Percentiles rank a stretch among this genome's conserved stretches.
Evolutionary conservation across 2,329 filamentous ascomycete genomes (phyloP).

Genomic region (Bipolaris zeicola): DNA sequence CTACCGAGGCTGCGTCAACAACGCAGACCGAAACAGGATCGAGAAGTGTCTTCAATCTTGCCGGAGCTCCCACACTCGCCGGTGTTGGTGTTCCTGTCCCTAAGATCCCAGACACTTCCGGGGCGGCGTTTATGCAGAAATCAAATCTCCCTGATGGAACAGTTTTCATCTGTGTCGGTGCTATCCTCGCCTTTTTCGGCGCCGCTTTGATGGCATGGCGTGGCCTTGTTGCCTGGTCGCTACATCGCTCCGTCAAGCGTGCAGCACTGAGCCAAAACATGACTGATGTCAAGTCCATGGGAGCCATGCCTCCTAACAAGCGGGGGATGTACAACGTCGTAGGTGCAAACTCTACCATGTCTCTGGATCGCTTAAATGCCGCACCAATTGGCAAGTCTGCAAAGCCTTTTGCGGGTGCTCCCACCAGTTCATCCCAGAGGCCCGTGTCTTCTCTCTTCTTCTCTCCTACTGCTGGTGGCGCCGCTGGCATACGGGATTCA

Average conservation of each 20-base stretch:
- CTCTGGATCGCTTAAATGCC: constrained; percentile 57
- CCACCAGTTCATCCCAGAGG: constrained; percentile 36
- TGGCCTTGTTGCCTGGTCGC: constrained; percentile 81
- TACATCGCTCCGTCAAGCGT: constrained; percentile 88
- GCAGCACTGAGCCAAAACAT: constrained; percentile 77
- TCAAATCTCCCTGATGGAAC: constrained; percentile 88
- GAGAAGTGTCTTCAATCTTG: constrained; percentile 45
- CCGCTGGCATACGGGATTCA: constrained; percentile 54
- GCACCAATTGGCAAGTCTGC: constrained; percentile 42
- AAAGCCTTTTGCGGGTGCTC: constrained; percentile 37
- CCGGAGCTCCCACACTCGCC: constrained; percentile 56
- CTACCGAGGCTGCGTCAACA: constrained; percentile 22
- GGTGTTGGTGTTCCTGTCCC: constrained; percentile 69
- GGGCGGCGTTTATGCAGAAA: constrained; percentile 90
- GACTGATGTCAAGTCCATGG: constrained; percentile 71
- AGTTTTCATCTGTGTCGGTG: constrained; percentile 93
- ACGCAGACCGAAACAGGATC: constrained; percentile 27
- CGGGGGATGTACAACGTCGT: constrained; percentile 52
- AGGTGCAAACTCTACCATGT: constrained; percentile 59
- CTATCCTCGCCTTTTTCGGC: constrained; percentile 81
- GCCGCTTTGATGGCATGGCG: constrained; percentile 87
- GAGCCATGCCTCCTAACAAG: constrained; percentile 44
- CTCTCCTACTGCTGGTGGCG: constrained; percentile 78
- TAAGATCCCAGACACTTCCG: constrained; percentile 78
- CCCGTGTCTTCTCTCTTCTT: constrained; percentile 76